Percentiles rank a stretch among this genome's conserved stretches.
Conservation (phyloP, 768 basidiomycete genomes). For the Flagelloscypha sp. region DNA sequence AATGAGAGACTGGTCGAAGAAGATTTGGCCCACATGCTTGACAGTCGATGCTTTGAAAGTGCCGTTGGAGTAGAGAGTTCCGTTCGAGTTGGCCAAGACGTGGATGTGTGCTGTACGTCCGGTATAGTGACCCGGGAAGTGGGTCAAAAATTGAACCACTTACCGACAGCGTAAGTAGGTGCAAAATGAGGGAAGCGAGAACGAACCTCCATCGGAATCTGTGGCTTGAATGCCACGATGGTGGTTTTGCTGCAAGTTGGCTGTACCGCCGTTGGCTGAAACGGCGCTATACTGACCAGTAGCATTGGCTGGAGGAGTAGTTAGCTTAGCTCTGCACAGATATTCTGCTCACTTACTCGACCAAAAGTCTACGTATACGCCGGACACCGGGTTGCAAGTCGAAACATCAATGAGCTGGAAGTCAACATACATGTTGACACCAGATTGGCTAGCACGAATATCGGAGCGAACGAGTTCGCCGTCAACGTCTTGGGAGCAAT, state of each 20-base stretch:
- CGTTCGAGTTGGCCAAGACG: constrained; percentile 11
- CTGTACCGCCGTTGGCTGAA: constrained; percentile 10
- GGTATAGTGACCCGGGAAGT: constrained; percentile 13
- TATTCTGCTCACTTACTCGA: too few species aligned
- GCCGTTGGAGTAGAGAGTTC: constrained; percentile 9
- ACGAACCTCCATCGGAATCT: constrained; percentile 9
- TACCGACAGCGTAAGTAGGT: too few species aligned
- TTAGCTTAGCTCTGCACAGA: too few species aligned
- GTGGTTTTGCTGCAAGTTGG: too few species aligned
- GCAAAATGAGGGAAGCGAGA: too few species aligned
- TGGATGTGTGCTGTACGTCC: constrained; percentile 12
- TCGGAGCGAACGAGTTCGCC: constrained; percentile 12
- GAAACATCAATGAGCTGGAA: constrained; percentile 11
- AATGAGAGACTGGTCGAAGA: constrained; percentile 12
- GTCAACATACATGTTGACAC: constrained; percentile 10
- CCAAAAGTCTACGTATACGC: constrained; percentile 12
- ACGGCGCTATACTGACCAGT: constrained; percentile 12
- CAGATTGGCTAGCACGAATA: constrained; percentile 7
- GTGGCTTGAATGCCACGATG: constrained; percentile 12
- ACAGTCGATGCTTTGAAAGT: constrained; percentile 6
- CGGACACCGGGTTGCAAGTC: constrained; percentile 12
- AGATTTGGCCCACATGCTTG: constrained; percentile 12
- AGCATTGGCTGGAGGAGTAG: too few species aligned
- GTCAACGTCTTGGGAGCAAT: constrained; percentile 5
- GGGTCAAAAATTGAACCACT: constrained; percentile 10